phyloP scores from a whole-genome alignment of 352 stramenopile species.

The Globisporangium cederbergense region DNA sequence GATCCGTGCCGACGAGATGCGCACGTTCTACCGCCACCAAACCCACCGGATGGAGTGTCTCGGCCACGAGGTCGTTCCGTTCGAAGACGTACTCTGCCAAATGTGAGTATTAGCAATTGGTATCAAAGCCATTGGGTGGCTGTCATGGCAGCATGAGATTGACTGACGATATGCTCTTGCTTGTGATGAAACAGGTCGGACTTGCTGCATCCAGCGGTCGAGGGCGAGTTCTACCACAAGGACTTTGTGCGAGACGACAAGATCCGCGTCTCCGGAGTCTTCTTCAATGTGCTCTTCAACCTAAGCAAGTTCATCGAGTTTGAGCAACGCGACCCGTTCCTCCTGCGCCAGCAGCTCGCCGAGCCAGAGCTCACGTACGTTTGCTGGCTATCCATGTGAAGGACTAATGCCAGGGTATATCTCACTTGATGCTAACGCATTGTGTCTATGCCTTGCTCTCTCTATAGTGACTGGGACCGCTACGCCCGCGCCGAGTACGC shows the following conservation, averaged over 20 bases:
- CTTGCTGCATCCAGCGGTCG: conserved; percentile 66
- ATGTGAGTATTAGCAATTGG: conserved; percentile 82
- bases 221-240: conserved; percentile 77
- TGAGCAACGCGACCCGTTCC: conserved; percentile 97
- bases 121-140: background rate
- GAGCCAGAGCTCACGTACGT: conserved; percentile 85
- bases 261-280: conserved; percentile 91
- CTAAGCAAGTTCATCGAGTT: conserved; percentile 99
- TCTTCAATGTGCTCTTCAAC: conserved; percentile 99
- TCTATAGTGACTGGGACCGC: conserved; percentile 94
- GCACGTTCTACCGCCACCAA: conserved; percentile 91
- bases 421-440: background rate
- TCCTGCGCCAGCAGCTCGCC: conserved; percentile 92
- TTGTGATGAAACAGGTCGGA: conserved; percentile 40
- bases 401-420: background rate
- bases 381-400: background rate
- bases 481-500: conserved; percentile 97
- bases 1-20: conserved; percentile 96
- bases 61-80: conserved; percentile 97
- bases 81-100: conserved; percentile 98
- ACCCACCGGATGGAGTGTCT: conserved; percentile 97
- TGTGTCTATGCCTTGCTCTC: background rate
- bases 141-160: background rate
- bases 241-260: conserved; percentile 86
- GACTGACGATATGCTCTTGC: conserved; percentile 3